These are phyloP conservation scores for Ceratopteris richardii DNA, from an alignment of 75 land plant species.

Conservation along the genomic window DNA sequence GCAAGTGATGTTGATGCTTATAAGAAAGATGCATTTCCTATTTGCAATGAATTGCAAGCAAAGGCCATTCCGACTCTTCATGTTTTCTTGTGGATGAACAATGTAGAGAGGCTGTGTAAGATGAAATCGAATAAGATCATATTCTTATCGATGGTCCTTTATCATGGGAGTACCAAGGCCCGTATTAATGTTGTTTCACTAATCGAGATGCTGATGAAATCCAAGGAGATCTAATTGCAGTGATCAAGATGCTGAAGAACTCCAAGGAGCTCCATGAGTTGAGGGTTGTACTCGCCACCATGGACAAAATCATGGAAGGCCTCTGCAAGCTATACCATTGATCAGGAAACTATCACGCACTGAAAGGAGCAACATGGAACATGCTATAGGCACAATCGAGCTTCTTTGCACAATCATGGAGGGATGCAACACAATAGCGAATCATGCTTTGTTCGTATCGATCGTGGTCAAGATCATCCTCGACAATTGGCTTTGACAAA, in stretches of 20 bases:
- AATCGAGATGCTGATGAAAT: no score
- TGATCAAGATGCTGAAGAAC: slow-evolving; percentile 36
- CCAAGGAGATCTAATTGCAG: no score
- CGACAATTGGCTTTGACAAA: no score
- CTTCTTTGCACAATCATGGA: slow-evolving; percentile 56
- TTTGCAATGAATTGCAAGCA: neutral
- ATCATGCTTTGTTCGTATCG: slow-evolving; percentile 61
- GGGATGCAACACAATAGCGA: slow-evolving; percentile 62
- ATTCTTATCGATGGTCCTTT: slow-evolving; percentile 22
- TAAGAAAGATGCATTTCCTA: neutral
- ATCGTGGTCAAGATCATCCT: slow-evolving; percentile 53
- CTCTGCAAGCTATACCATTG: slow-evolving; percentile 44
- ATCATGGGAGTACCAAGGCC: slow-evolving; percentile 42
- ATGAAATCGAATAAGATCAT: slow-evolving; percentile 15
- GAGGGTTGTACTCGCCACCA: slow-evolving; percentile 37
- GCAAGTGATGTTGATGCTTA: neutral
- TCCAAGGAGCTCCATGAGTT: slow-evolving; percentile 41
- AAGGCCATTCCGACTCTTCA: slow-evolving; percentile 25
- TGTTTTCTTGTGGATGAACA: slow-evolving; percentile 26
- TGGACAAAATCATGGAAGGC: slow-evolving; percentile 58
- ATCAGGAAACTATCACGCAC: slow-evolving; percentile 46
- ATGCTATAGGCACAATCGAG: slow-evolving; percentile 83
- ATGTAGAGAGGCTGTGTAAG: slow-evolving; percentile 9
- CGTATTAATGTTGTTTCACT: slow-evolving; percentile 62
- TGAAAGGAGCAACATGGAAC: slow-evolving; percentile 60